These are phyloP conservation scores for Penicillium expansum DNA, from an alignment of 2,329 filamentous ascomycete species.

Conservation along the genomic window DNA sequence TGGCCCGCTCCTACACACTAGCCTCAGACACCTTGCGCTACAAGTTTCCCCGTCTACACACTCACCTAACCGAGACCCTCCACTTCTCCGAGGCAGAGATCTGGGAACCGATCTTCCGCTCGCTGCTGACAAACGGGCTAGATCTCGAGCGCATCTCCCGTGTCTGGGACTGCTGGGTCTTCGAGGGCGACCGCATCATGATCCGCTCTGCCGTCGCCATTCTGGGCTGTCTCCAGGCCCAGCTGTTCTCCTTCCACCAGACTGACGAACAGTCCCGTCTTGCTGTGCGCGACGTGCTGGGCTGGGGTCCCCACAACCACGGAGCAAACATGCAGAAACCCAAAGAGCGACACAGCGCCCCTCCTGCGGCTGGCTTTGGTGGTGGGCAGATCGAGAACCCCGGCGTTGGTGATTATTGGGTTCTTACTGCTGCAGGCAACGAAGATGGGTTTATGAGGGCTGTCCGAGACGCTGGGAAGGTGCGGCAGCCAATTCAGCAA, in stretches of 20 bases:
- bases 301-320: conserved; percentile 37
- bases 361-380: conserved; percentile 35
- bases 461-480: conserved; percentile 44
- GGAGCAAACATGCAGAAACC: conserved; percentile 30
- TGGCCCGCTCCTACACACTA: conserved; percentile 54
- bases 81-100: conserved; percentile 44
- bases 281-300: conserved; percentile 33
- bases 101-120: conserved; percentile 55
- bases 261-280: conserved; percentile 39
- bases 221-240: conserved; percentile 44
- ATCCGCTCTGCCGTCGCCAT: conserved; percentile 46
- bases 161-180: conserved; percentile 61
- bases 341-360: conserved; percentile 39
- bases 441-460: conserved; percentile 45
- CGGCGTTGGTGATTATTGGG: conserved; percentile 43
- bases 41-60: conserved; percentile 56
- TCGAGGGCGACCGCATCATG: conserved; percentile 57
- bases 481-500: conserved; percentile 27
- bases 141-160: conserved; percentile 54
- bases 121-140: conserved; percentile 52
- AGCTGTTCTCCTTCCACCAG: conserved; percentile 40
- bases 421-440: conserved; percentile 37
- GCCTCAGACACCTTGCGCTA: conserved; percentile 57
- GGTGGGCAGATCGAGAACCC: conserved; percentile 37
- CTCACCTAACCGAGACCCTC: conserved; percentile 49